Conservation (phyloP, 495 filamentous ascomycete genomes). For the Penicillium argentinense region DNA sequence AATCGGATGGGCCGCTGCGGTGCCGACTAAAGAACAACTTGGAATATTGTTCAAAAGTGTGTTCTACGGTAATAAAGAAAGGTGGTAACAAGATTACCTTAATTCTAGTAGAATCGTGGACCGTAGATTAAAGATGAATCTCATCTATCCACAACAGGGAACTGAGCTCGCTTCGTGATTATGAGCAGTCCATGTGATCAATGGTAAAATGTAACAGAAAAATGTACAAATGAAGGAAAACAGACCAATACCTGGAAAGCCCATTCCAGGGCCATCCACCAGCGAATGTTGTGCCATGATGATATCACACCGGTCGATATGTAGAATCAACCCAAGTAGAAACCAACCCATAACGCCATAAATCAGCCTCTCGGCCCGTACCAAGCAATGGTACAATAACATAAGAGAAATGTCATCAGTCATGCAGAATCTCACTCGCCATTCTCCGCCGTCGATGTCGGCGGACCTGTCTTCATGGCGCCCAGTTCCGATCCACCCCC, state of each 20-base stretch:
- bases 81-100: no score
- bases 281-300: background rate
- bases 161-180: constrained; percentile 1
- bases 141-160: constrained; percentile 3
- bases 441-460: constrained; percentile 29
- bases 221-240: constrained; percentile 9
- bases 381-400: no score
- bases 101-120: no score
- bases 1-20: no score
- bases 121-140: background rate
- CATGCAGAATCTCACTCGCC: constrained; percentile 16
- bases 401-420: constrained; percentile 2
- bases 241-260: background rate
- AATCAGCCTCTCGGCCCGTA: no score
- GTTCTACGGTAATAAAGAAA: no score
- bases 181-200: constrained; percentile 9
- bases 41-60: no score
- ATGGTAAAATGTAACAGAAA: background rate
- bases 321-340: constrained; percentile 1
- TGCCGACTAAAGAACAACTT: no score
- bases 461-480: constrained; percentile 43
- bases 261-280: no score
- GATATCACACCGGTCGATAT: background rate
- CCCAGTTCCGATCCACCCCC: constrained; percentile 70
- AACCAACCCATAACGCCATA: background rate